A percentile compares a stretch with the other conserved stretches of the same genome.
Conservation (phyloP, 2,329 filamentous ascomycete genomes). For the Diaporthe ilicicola region DNA sequence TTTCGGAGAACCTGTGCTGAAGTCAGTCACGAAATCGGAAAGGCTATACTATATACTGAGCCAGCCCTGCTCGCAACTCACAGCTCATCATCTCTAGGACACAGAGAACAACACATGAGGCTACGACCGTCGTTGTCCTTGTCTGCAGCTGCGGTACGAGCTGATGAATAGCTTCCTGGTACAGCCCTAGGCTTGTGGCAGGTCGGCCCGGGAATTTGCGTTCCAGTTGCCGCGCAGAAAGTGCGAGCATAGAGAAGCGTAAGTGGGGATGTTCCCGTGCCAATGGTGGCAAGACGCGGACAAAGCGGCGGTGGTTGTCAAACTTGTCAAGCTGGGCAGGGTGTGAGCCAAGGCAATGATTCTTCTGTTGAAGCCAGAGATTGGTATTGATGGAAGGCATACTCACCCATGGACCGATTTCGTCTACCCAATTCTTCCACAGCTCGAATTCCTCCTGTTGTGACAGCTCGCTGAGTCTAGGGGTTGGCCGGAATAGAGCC, state of each 20-base stretch:
- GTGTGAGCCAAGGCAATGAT: neutral
- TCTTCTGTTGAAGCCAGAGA: no score
- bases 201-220: slow-evolving; percentile 51
- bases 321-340: slow-evolving; percentile 65
- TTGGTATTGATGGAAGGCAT: neutral
- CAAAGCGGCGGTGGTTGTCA: slow-evolving; percentile 61
- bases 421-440: slow-evolving; percentile 59
- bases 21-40: slow-evolving; percentile 35
- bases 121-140: slow-evolving; percentile 44
- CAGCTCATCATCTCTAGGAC: slow-evolving; percentile 54
- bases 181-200: slow-evolving; percentile 60
- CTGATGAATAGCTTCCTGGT: slow-evolving; percentile 61
- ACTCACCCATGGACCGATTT: slow-evolving; percentile 50
- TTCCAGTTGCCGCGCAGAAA: slow-evolving; percentile 64
- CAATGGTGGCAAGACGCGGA: slow-evolving; percentile 58
- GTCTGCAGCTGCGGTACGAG: slow-evolving; percentile 46
- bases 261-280: slow-evolving; percentile 56
- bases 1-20: slow-evolving; percentile 1
- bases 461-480: slow-evolving; percentile 6
- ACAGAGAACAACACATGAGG: slow-evolving; percentile 51
- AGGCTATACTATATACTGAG: no score
- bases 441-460: slow-evolving; percentile 39
- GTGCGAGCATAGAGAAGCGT: slow-evolving; percentile 60
- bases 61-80: slow-evolving; percentile 42
- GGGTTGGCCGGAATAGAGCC: neutral